A percentile compares a stretch with the other conserved stretches of the same genome.
These are phyloP conservation scores for Penicillium sclerotiorum DNA, from an alignment of 2,329 filamentous ascomycete genomes.

Conservation along the genomic window DNA sequence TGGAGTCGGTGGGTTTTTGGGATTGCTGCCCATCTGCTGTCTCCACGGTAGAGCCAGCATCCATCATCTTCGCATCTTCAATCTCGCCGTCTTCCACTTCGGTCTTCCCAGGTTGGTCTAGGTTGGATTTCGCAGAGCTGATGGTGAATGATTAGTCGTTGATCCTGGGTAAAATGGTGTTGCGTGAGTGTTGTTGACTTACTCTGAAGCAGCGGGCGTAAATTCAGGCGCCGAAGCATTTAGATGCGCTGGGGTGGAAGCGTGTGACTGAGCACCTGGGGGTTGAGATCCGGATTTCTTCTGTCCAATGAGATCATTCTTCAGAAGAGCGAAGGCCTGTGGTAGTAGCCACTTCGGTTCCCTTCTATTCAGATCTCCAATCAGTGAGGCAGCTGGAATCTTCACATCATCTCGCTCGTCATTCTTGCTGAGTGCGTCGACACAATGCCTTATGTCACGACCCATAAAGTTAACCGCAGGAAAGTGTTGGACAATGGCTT, in stretches of 20 bases:
- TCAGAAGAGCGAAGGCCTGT: conserved; percentile 47
- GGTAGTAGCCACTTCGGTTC: conserved; percentile 54
- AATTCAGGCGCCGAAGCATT: conserved; percentile 48
- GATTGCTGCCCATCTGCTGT: conserved; percentile 11
- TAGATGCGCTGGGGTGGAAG: conserved; percentile 38
- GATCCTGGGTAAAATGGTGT: background rate
- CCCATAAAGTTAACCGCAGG: conserved; percentile 91
- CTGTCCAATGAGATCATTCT: conserved; percentile 19
- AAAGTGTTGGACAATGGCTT: conserved; percentile 77
- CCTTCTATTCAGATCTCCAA: conserved; percentile 51
- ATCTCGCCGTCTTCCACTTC: conserved; percentile 52
- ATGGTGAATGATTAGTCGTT: conserved; percentile 25
- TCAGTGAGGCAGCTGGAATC: conserved; percentile 52
- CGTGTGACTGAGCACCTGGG: conserved; percentile 28
- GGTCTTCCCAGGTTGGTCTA: conserved; percentile 28
- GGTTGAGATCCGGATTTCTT: conserved; percentile 28
- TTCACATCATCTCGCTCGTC: conserved; percentile 54
- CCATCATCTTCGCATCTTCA: conserved; percentile 49
- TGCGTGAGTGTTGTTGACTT: conserved; percentile 23
- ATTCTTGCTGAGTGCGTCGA: conserved; percentile 47
- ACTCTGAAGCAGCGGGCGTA: conserved; percentile 39
- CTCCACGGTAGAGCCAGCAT: conserved; percentile 28
- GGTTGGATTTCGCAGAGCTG: conserved; percentile 33
- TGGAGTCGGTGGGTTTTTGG: background rate
- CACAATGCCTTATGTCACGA: conserved; percentile 43